Evolutionary conservation across 805 yeast species (phyloP).

Genomic region (Suhomyces sp.): DNA sequence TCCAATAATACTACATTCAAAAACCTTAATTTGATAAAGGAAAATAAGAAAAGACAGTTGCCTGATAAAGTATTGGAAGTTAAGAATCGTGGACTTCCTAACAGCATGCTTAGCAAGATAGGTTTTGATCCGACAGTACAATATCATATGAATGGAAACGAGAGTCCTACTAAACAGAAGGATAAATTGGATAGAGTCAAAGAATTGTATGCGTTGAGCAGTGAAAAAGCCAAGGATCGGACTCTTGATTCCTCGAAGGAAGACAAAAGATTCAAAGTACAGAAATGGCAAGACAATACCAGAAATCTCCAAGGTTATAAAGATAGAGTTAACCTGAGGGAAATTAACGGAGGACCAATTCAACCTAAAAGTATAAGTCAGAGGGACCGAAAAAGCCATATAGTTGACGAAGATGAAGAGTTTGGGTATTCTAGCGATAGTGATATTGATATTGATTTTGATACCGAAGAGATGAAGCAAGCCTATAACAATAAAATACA

Average conservation of each 20-base stretch:
- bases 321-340: constrained; percentile 7
- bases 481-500: neutral
- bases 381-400: constrained; percentile 3
- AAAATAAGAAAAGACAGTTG: constrained; percentile 1
- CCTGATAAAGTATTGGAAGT: constrained; percentile 16
- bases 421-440: constrained; percentile 13
- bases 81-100: constrained; percentile 18
- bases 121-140: constrained; percentile 53
- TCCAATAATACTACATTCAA: constrained; percentile 18
- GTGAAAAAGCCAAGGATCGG: constrained; percentile 13
- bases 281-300: constrained; percentile 26
- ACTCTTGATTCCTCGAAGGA: constrained; percentile 15
- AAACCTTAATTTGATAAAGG: constrained; percentile 18
- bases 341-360: constrained; percentile 7
- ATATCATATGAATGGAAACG: constrained; percentile 6
- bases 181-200: constrained; percentile 11
- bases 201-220: constrained; percentile 24
- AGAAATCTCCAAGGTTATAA: constrained; percentile 15
- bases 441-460: constrained; percentile 33
- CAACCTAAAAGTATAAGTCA: neutral
- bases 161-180: constrained; percentile 11
- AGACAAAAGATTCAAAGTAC: constrained; percentile 14
- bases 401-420: constrained; percentile 9
- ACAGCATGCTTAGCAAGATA: constrained; percentile 34
- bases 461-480: constrained; percentile 18